Evolutionary conservation across 176 grass and related monocot species (phyloP), one percentile per base, ranked within the genome.

Genomic region (Pharus latifolius): DNA sequence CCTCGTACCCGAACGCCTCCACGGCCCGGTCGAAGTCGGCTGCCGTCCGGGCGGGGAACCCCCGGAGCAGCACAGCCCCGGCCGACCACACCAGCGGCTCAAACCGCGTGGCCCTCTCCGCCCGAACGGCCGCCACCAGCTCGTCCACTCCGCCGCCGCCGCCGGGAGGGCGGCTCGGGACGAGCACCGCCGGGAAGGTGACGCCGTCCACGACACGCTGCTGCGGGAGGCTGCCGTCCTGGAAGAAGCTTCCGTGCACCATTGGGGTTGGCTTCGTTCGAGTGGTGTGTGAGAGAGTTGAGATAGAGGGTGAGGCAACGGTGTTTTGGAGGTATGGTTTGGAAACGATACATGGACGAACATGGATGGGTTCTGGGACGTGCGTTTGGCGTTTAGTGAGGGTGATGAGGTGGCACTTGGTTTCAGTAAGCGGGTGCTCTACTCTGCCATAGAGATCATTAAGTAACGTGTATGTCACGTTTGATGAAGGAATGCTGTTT

Each of bases 1-100:
- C 89, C 10, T 85, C 84, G 67, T 98, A 98, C 43, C 87, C 81
- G 70, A 98, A 98, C 60, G 94, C 78, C 22, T 74, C 84, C 3
- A 98, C 89, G 37, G 75, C 49, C 24, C 81, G 78, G 81, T 98
- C 76, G 81, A 98, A 98, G 73, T 88, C 84, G 31, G 57, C 67
- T 6, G 89, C 94, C 0, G 65, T 61, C 19, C 40, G 47, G 23
- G 72, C 78, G 2, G 89, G 89, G 59, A 81, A 98, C 18, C 89
- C 94, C 0, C 94, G 83, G 34, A 98, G 87, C 25, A 98, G 84
- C 56, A 98, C 70, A 1, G 89, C 81, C 3, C 94, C 94, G 10
- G 86, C 78, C n/a, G 56, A 70, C 19, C 82, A 70, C 67, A 98
- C 50, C 37, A 93, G 81, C 35, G 87, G 77, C 63, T 98, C 89